A percentile compares a stretch with the other conserved stretches of the same genome.
phyloP scores from a whole-genome alignment of 139 green algal genomes.

The Ostreobium quekettii region DNA sequence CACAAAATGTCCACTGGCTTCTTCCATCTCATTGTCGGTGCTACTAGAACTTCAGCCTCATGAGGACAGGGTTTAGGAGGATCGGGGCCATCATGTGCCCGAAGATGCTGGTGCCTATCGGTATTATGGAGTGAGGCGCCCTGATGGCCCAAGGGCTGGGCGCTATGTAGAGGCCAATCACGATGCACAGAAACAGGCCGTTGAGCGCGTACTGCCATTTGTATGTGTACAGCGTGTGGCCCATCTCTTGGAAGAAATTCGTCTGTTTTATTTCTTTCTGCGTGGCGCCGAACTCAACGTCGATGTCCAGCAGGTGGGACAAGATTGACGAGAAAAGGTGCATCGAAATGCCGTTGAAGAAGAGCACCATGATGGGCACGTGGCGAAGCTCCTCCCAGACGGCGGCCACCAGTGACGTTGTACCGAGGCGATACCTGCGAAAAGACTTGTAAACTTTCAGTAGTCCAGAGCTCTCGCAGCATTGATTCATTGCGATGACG shows the following conservation, averaged over 20 bases:
- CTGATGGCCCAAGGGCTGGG: neutral
- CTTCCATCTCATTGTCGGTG: too few relatives aligned
- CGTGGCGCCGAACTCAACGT: neutral
- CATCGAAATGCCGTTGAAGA: constrained; percentile 1
- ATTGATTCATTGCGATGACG: too few relatives aligned
- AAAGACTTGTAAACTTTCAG: too few relatives aligned
- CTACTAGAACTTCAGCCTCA: neutral
- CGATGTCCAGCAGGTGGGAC: neutral
- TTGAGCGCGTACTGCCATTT: neutral
- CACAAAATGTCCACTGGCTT: too few relatives aligned
- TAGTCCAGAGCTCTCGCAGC: too few relatives aligned
- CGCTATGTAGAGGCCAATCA: neutral
- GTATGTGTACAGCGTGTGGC: neutral
- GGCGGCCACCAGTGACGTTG: neutral
- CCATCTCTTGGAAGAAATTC: constrained; percentile 1
- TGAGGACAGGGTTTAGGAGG: neutral
- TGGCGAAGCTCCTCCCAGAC: neutral
- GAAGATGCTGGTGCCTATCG: neutral
- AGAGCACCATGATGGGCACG: neutral
- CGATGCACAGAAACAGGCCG: neutral
- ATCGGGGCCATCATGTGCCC: neutral
- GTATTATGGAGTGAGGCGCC: neutral
- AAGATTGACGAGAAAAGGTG: neutral
- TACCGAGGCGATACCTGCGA: neutral
- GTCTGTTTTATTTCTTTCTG: neutral